Conservation (phyloP, 257 asterid species). For the Fraxinus americana region DNA sequence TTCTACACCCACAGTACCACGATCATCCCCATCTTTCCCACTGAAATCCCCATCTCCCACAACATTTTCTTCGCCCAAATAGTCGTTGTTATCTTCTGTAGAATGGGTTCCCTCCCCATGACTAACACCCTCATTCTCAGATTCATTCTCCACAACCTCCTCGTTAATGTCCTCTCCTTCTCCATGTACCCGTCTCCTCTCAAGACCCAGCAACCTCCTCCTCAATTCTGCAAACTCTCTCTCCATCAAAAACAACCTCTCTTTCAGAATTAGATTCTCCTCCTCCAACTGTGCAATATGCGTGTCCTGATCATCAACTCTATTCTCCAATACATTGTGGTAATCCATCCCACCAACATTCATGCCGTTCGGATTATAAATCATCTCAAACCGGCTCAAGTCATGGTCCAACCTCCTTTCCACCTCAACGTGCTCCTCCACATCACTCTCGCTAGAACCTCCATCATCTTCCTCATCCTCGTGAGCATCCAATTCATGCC, state of each 20-base stretch:
- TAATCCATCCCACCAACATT: conserved; percentile 46
- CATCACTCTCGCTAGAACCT: conserved; percentile 83
- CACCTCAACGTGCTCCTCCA: conserved; percentile 81
- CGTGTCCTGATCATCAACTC: conserved; percentile 80
- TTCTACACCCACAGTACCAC: conserved; percentile 17
- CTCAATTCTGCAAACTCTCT: conserved; percentile 70
- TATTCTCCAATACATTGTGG: conserved; percentile 64
- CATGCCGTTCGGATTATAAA: conserved; percentile 48
- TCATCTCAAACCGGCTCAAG: conserved; percentile 82
- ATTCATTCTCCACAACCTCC: conserved; percentile 63
- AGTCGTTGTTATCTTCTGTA: conserved; percentile 52
- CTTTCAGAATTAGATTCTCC: conserved; percentile 74
- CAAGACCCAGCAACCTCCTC: conserved; percentile 68
- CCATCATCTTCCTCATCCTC: conserved; percentile 69
- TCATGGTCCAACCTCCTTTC: conserved; percentile 86
- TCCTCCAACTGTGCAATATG: conserved; percentile 82
- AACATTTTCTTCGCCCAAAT: conserved; percentile 37
- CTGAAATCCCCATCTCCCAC: conserved; percentile 27
- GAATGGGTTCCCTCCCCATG: conserved; percentile 55
- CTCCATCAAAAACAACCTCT: conserved; percentile 77
- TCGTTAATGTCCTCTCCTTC: conserved; percentile 44
- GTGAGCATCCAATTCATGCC: conserved; percentile 51
- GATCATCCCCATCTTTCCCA: conserved; percentile 24
- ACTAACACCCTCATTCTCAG: conserved; percentile 66
- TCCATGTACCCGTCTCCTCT: conserved; percentile 43